Base-by-base conservation (phyloP, 805 yeast genomes). In the Lipomyces yamanashiensis region DNA sequence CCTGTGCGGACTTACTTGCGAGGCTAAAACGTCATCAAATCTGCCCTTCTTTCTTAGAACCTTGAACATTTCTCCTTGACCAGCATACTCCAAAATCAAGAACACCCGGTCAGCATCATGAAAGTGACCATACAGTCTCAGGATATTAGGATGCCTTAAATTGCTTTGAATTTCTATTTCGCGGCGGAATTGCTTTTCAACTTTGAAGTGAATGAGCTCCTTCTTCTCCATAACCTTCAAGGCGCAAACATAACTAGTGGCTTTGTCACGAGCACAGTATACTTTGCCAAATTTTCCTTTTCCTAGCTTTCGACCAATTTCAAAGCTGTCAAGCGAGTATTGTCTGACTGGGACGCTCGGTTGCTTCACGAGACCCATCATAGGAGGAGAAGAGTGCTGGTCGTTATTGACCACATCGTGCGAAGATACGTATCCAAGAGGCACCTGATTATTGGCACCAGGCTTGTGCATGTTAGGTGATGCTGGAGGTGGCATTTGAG, bases 231-330 rank as follows among this genome's bases (percentile, higher is more conserved):
- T 90, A 2, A 88, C 95, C 74, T 95, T 93, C 71, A 93, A 77
- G 0, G 99, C 99, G 74, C 96, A 90, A 1, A 93, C 81, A 73
- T 84, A 89, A 1, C 96, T 96, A 0, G 90, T 82, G 41, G 77
- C 72, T 68, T 84, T 86, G 74, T 92, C 97, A 61, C 82, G 82
- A 8, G 88, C 98, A 73, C 97, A 89, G 75, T 91, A 92, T 0
- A 95, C 98, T 71, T 85, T 86, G 8, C 99, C 99, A 71, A 92
- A 87, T 74, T 92, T 91, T 7, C 99, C 99, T 73, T 90, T 91
- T 0, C 98, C 99, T 54, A 93, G 80, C 62, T 88, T 86, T 59
- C 87, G 83, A 17, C 98, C 98, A 49, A 93, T 82, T 70, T 92
- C 97, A 76, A 93, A 93, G 72, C 90, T 95, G 36, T 79, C 76